phyloP scores from a whole-genome alignment of 2,329 filamentous ascomycete genomes.

The Aspergillus phoenicis region DNA sequence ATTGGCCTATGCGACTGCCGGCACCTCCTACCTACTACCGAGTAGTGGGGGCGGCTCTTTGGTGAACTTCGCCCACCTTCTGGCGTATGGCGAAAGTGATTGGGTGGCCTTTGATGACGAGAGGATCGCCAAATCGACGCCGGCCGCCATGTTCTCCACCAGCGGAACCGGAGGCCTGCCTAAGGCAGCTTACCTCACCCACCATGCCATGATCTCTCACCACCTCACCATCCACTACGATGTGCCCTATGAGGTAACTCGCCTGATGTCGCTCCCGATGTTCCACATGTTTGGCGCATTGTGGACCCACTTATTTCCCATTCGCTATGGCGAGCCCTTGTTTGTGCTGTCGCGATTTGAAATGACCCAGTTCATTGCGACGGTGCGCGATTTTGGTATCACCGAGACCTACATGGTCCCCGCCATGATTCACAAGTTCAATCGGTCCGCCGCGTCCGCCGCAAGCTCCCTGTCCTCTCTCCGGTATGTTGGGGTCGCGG shows the following conservation, averaged over 20 bases:
- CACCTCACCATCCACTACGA: constrained; percentile 44
- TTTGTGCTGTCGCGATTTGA: constrained; percentile 54
- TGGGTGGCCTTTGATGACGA: constrained; percentile 52
- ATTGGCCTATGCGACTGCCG: constrained; percentile 25
- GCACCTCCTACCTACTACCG: constrained; percentile 18
- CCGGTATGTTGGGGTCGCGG: constrained; percentile 51
- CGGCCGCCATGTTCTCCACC: constrained; percentile 56
- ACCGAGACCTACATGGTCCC: constrained; percentile 54
- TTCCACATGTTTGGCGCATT: constrained; percentile 57
- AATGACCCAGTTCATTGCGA: constrained; percentile 42
- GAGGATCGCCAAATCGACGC: constrained; percentile 49
- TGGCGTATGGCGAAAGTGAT: constrained; percentile 50
- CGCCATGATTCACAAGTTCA: constrained; percentile 46
- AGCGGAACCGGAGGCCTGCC: constrained; percentile 64
- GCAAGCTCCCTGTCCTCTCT: constrained; percentile 43
- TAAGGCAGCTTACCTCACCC: constrained; percentile 61
- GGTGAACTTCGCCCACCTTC: constrained; percentile 40
- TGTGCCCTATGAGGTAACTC: constrained; percentile 45
- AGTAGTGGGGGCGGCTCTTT: constrained; percentile 18
- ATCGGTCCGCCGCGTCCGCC: constrained; percentile 30
- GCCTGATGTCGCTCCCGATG: constrained; percentile 55
- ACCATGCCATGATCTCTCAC: constrained; percentile 61
- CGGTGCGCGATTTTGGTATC: constrained; percentile 46
- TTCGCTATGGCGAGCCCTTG: constrained; percentile 50
- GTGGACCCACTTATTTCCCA: constrained; percentile 50